Evolutionary conservation across 2,329 filamentous ascomycete species (phyloP).

Genomic region (Shiraia sp.): DNA sequence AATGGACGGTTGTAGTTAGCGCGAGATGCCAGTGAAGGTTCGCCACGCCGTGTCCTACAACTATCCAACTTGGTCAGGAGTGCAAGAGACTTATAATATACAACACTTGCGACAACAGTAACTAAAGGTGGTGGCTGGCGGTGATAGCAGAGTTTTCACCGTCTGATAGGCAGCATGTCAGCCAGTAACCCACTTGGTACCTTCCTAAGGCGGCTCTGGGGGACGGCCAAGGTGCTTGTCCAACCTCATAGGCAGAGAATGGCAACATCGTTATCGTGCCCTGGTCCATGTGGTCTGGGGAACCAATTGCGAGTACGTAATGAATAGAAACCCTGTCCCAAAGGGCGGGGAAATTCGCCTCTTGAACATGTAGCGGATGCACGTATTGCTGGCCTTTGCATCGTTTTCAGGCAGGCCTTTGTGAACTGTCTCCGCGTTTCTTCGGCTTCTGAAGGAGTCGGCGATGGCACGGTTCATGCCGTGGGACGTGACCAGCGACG

Average conservation of each 20-base stretch:
- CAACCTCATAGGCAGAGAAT: conserved; percentile 1
- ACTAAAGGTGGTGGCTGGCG: background rate
- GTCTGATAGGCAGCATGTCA: conserved; percentile 5
- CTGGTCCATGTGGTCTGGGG: conserved; percentile 16
- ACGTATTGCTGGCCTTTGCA: conserved; percentile 1
- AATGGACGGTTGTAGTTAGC: background rate
- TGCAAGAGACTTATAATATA: conserved; percentile 9
- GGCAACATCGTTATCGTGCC: background rate
- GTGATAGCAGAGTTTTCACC: conserved; percentile 17
- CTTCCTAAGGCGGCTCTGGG: conserved; percentile 3
- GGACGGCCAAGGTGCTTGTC: background rate
- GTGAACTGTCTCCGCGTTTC: conserved; percentile 9
- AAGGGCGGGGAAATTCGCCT: conserved; percentile 16
- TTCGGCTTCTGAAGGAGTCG: conserved; percentile 12
- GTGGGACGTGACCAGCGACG: conserved; percentile 7
- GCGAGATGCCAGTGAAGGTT: background rate
- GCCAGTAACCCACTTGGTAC: conserved; percentile 4
- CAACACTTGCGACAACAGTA: conserved; percentile 4
- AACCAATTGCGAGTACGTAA: conserved; percentile 31
- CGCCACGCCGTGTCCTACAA: conserved; percentile 1
- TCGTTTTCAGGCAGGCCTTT: background rate
- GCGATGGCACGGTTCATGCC: conserved; percentile 11
- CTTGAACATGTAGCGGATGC: conserved; percentile 6
- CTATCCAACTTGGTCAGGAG: background rate
- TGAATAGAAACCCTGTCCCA: conserved; percentile 3